Percentiles rank a stretch among this genome's conserved stretches.
phyloP scores from a whole-genome alignment of 192 early-diverging fungal species.

The Entomortierella beljakovae region DNA sequence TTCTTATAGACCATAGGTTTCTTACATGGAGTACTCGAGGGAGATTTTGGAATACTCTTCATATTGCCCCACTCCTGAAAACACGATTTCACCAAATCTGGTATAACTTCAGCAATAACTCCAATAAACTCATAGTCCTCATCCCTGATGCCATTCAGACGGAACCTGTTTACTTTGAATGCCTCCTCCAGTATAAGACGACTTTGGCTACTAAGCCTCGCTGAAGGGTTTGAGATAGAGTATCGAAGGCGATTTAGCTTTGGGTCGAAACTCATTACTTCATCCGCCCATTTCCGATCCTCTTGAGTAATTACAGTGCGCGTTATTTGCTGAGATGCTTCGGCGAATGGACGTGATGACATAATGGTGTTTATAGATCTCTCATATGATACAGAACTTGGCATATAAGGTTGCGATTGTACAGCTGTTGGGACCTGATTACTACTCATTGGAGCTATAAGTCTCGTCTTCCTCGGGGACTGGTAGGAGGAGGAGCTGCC shows the following conservation, averaged over 20 bases:
- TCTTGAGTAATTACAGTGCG: neutral
- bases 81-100: neutral
- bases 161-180: neutral
- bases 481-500: too few species aligned
- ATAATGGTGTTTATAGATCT: neutral
- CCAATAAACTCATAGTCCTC: slow-evolving; percentile 20
- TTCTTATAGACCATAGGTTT: too few species aligned
- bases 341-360: neutral
- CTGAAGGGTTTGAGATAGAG: neutral
- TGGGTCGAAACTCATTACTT: neutral
- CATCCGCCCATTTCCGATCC: neutral
- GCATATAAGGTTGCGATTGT: neutral
- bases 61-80: neutral
- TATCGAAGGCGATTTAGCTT: neutral
- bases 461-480: too few species aligned
- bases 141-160: neutral
- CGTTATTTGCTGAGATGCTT: neutral
- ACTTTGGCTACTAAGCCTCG: neutral
- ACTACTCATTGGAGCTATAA: too few species aligned
- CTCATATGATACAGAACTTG: neutral
- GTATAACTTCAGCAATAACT: neutral
- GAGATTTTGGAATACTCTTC: too few species aligned
- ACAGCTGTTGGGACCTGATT: neutral
- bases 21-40: too few species aligned
- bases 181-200: neutral